phyloP scores from a whole-genome alignment of 257 asterid genomes.

The Nicotiana undulata region DNA sequence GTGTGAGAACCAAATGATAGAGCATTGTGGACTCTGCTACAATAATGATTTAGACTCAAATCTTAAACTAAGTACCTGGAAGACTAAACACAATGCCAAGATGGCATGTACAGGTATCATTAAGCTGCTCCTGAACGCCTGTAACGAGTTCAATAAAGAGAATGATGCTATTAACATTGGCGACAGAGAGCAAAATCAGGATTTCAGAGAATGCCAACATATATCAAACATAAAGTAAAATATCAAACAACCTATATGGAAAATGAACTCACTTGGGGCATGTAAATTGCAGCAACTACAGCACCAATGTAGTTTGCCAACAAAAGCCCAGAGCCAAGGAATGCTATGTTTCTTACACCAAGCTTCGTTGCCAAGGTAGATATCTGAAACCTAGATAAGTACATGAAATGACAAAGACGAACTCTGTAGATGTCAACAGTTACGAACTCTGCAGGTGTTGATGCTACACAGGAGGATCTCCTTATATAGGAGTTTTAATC shows the following conservation, averaged over 20 bases:
- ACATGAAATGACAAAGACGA: not conserved
- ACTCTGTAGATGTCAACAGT: not conserved
- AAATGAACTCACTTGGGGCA: conserved; percentile 65
- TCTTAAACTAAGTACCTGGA: conserved; percentile 51
- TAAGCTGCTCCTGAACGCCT: conserved; percentile 80
- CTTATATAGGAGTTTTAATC: not conserved
- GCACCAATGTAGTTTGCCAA: conserved; percentile 78
- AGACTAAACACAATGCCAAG: conserved; percentile 62
- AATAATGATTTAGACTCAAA: not conserved
- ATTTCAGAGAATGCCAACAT: not conserved
- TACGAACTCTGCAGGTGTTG: not conserved
- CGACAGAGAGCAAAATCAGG: not conserved
- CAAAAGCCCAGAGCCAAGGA: conserved; percentile 82
- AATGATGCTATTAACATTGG: not conserved
- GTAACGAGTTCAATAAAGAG: conserved; percentile 20
- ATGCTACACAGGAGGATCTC: not conserved
- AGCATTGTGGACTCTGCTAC: not conserved
- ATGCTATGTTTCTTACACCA: conserved; percentile 89
- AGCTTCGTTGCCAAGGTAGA: conserved; percentile 93
- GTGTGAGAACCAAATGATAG: not conserved
- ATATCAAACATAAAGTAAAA: not conserved
- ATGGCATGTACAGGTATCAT: conserved; percentile 71
- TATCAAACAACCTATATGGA: not conserved
- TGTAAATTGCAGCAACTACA: conserved; percentile 63
- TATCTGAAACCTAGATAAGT: conserved; percentile 73